Evolutionary conservation across 352 stramenopile species (phyloP), one percentile per base, ranked within the genome.

Genomic region (Phytopythium mirpurense): DNA sequence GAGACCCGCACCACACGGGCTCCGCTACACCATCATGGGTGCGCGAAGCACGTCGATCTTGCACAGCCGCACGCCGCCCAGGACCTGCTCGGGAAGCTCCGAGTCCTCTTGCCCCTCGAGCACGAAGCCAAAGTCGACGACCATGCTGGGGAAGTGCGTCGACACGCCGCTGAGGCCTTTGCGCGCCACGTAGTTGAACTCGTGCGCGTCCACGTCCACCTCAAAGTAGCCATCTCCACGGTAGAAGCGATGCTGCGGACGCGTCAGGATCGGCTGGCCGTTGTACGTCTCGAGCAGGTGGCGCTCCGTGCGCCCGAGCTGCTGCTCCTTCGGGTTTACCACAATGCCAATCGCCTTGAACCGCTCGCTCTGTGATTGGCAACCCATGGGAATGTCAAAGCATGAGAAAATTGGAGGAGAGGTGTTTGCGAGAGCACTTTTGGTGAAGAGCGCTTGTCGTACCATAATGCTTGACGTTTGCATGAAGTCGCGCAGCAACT

Each of bases 281-380:
- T 92, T 92, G 63, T 93, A 93, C 0, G 82, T 89, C 54, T 93
- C 82, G 4, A 93, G 65, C 42, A 93, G 59, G 42, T 86, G 82
- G 18, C 76, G 72, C 47, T 93, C 79, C 0, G 80, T 88, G 24
- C 82, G 75, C 8, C 82, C 79, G 7, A 93, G 68, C 9, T 68
- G 68, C 41, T 89, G 79, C 44, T 90, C 82, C 35, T 80, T 59
- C 4, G 82, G 75, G 40, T 93, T 93, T 1, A 82, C 82, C 10
- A 93, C 82, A 40, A 93, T 71, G 10, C 82, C 82, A 36, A 93
- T 93, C 9, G 82, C 82, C 45, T 93, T 93, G 43, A 93, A 88
- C 4, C 82, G 73, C 50, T 93, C 82, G 46, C 69, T 82, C 82
- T 92, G 54, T 2, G 6, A 53, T 32, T 21, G 24, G 51, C 19